Evolutionary conservation across 1,284 basidiomycete genomes (phyloP).

Genomic region (Boletellus deceptivus): DNA sequence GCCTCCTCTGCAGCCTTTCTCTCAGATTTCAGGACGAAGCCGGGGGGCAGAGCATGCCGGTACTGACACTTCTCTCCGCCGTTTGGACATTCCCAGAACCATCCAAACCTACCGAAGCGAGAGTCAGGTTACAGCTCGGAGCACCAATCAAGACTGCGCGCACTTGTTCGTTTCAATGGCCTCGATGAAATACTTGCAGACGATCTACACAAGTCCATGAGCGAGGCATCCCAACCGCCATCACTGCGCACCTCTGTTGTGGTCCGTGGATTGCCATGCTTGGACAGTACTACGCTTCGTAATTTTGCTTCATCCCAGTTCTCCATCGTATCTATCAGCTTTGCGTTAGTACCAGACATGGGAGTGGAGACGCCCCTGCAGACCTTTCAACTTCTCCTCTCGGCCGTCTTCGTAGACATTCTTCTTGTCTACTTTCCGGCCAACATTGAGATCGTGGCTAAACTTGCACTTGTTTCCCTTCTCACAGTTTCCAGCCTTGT

Average conservation of each 20-base stretch:
- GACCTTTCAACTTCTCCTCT: constrained; percentile 77
- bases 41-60: constrained; percentile 92
- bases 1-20: constrained; percentile 83
- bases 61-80: constrained; percentile 89
- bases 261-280: constrained; percentile 87
- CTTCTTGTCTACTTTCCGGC: constrained; percentile 93
- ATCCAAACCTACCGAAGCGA: constrained; percentile 63
- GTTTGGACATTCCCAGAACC: constrained; percentile 91
- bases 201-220: constrained; percentile 59
- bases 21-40: constrained; percentile 92
- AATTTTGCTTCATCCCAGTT: constrained; percentile 97
- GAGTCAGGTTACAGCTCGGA: background rate
- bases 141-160: constrained; percentile 36
- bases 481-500: constrained; percentile 85
- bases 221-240: background rate
- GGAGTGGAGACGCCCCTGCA: constrained; percentile 25
- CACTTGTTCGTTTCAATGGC: constrained; percentile 93
- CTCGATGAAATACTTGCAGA: constrained; percentile 96
- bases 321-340: constrained; percentile 89
- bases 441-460: constrained; percentile 89
- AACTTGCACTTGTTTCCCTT: constrained; percentile 96
- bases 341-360: constrained; percentile 4
- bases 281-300: constrained; percentile 81
- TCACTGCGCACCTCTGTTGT: constrained; percentile 80
- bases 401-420: constrained; percentile 91